These are phyloP conservation scores for Dactylellina haptotyla DNA, from an alignment of 2,329 filamentous ascomycete species.

Conservation along the genomic window DNA sequence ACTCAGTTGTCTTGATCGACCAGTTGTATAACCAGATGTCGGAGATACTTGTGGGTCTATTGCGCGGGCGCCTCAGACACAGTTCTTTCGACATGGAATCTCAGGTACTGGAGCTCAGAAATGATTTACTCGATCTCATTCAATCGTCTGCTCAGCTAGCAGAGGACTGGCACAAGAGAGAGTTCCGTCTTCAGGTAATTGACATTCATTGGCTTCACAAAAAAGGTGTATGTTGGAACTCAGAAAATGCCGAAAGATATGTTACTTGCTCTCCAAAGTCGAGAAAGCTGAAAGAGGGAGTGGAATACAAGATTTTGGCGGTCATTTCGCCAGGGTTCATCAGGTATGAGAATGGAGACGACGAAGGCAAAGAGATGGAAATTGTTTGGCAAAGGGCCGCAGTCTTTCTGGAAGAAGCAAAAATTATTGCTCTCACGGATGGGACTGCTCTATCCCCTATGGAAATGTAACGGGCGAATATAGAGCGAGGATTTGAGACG, in stretches of 20 bases:
- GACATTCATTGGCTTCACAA: slow-evolving; percentile 16
- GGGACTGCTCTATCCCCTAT: background rate
- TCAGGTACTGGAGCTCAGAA: background rate
- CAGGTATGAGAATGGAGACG: slow-evolving; percentile 19
- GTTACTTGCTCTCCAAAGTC: background rate
- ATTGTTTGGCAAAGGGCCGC: slow-evolving; percentile 34
- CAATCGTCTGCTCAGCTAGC: slow-evolving; percentile 9
- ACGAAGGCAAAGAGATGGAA: background rate
- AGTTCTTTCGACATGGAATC: too few relatives aligned
- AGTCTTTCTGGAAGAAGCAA: slow-evolving; percentile 2
- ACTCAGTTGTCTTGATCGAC: too few relatives aligned
- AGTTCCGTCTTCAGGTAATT: slow-evolving; percentile 21
- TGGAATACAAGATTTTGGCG: background rate
- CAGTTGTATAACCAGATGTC: too few relatives aligned
- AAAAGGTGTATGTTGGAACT: background rate
- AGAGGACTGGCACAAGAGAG: slow-evolving; percentile 15
- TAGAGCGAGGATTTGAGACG: too few relatives aligned
- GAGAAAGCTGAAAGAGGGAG: background rate
- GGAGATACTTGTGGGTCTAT: too few relatives aligned
- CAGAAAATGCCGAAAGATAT: slow-evolving; percentile 6
- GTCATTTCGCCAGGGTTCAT: slow-evolving; percentile 40
- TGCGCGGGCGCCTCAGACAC: too few relatives aligned
- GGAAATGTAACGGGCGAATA: too few relatives aligned
- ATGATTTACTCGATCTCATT: slow-evolving; percentile 2
- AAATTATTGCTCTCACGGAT: background rate